Percentiles rank a stretch among this genome's conserved stretches.
Conservation (phyloP, 768 basidiomycete genomes). For the Suillus decipiens region DNA sequence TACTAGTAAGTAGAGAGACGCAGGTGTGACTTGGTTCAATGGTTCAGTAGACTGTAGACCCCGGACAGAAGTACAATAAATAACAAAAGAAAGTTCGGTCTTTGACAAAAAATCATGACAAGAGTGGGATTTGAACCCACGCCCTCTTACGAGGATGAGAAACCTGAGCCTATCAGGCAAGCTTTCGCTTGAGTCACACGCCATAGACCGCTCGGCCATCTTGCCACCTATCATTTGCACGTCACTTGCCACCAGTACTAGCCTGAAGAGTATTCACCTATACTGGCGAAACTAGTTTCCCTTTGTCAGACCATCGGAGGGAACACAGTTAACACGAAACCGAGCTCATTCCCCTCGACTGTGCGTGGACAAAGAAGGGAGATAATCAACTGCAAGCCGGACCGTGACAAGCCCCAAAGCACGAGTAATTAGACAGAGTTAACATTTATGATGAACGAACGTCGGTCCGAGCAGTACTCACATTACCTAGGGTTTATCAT, state of each 20-base stretch:
- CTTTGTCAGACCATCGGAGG: too few relatives aligned
- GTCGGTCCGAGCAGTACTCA: not conserved
- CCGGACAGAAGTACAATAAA: too few relatives aligned
- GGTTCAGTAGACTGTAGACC: too few relatives aligned
- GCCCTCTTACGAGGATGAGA: conserved; percentile 41
- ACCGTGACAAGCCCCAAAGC: not conserved
- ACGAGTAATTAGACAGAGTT: not conserved
- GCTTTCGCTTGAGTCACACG: conserved; percentile 57
- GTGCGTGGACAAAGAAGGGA: not conserved
- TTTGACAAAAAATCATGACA: conserved; percentile 31
- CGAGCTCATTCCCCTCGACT: not conserved
- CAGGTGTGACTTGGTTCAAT: too few relatives aligned
- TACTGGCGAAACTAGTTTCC: too few relatives aligned
- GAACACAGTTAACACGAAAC: too few relatives aligned
- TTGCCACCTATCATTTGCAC: conserved; percentile 33
- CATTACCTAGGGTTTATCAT: not conserved
- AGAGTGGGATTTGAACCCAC: conserved; percentile 48
- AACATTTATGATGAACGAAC: not conserved
- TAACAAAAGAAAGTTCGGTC: too few relatives aligned
- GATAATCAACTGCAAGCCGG: not conserved
- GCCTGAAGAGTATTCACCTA: not conserved
- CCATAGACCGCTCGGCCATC: conserved; percentile 67
- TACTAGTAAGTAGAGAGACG: too few relatives aligned
- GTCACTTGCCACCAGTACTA: not conserved
- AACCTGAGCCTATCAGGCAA: conserved; percentile 20